phyloP scores from a whole-genome alignment of 768 basidiomycete genomes.

The Phaffia australis region DNA sequence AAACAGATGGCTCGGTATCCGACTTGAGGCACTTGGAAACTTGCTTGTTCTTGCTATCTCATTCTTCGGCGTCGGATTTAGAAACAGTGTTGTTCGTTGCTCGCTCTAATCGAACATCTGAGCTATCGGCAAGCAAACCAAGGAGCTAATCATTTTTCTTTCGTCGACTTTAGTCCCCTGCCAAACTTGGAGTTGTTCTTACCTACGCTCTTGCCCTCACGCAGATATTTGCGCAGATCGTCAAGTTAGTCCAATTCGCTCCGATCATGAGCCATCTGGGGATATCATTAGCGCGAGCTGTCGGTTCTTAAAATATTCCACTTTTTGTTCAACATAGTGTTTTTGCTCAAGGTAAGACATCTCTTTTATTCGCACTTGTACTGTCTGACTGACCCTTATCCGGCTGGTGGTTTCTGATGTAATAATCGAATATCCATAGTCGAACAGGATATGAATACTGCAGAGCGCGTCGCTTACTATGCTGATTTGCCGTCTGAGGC shows the following conservation, averaged over 20 bases:
- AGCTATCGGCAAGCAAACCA: too few species aligned
- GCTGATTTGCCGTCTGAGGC: constrained; percentile 51
- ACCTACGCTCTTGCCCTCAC: constrained; percentile 29
- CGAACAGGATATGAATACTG: constrained; percentile 78
- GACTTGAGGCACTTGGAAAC: constrained; percentile 76
- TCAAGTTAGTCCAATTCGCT: background rate
- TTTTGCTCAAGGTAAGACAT: constrained; percentile 1
- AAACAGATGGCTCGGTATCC: constrained; percentile 28
- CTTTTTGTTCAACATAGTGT: background rate
- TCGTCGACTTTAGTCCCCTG: constrained; percentile 44
- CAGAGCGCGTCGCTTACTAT: constrained; percentile 64
- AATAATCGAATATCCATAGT: constrained; percentile 37
- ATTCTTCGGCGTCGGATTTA: constrained; percentile 62
- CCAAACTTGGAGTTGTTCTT: constrained; percentile 71
- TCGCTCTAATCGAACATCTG: too few species aligned
- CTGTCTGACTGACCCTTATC: constrained; percentile 12
- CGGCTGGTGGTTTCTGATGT: constrained; percentile 42
- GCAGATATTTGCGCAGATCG: constrained; percentile 13
- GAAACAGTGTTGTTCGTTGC: constrained; percentile 47
- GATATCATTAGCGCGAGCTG: background rate
- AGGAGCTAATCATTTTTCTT: too few species aligned
- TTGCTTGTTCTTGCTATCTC: constrained; percentile 56
- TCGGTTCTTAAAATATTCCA: background rate
- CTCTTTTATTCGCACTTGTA: background rate
- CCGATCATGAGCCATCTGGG: background rate